Conservation (phyloP, 345 rosid genomes). For the Lumnitzera littorea region DNA sequence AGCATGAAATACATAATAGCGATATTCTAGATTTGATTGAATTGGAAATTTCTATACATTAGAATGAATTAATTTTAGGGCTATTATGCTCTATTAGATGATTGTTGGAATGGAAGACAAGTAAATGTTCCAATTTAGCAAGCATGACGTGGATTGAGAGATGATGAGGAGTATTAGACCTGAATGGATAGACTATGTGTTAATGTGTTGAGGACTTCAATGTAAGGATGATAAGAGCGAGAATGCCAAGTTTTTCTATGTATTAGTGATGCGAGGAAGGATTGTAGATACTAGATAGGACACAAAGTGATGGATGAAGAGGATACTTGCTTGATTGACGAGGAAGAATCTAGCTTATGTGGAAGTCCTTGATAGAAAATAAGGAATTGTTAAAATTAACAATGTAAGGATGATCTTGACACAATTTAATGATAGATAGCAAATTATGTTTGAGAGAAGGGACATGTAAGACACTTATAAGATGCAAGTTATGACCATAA, state of each 20-base stretch:
- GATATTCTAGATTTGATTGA: too few species aligned
- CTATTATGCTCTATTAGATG: neutral
- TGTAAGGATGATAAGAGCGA: neutral
- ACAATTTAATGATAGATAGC: neutral
- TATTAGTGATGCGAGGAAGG: neutral
- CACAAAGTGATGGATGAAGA: neutral
- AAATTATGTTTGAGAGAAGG: neutral
- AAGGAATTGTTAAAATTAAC: neutral
- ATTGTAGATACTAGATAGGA: neutral
- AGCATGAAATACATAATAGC: too few species aligned
- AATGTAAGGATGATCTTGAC: neutral
- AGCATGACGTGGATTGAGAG: neutral
- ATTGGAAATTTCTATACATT: neutral
- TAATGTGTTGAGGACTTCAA: neutral
- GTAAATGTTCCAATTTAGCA: neutral
- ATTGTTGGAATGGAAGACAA: neutral
- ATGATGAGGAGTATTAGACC: neutral
- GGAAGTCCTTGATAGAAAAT: neutral
- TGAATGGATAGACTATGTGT: neutral
- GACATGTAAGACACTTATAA: neutral
- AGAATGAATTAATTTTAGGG: neutral
- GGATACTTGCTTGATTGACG: neutral
- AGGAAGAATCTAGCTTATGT: neutral
- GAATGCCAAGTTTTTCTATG: neutral
- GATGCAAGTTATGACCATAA: neutral